Percentiles rank a stretch among this genome's conserved stretches.
These are phyloP conservation scores for Hibiscus tridactylites DNA, from an alignment of 345 rosid species.

Conservation along the genomic window DNA sequence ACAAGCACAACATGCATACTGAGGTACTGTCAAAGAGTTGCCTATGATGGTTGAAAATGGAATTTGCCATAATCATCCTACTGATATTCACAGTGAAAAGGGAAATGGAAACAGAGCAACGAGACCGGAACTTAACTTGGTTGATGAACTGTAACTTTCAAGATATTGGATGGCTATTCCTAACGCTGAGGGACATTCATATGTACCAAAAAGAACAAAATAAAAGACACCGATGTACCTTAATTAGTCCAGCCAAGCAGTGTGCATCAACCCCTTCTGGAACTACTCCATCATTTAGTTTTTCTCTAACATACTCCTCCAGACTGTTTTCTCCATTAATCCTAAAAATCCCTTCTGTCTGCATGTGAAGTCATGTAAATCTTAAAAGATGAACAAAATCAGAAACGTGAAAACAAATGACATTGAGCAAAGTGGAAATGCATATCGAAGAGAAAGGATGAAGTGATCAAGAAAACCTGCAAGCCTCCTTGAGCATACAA, in stretches of 20 bases:
- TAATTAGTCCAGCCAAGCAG: slow-evolving; percentile 77
- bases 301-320: slow-evolving; percentile 79
- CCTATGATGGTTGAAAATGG: neutral
- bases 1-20: neutral
- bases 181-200: too few species aligned
- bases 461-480: slow-evolving; percentile 34
- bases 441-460: neutral
- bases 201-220: too few species aligned
- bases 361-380: neutral
- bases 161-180: too few species aligned
- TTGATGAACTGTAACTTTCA: too few species aligned
- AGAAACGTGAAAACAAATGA: neutral
- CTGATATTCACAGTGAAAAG: neutral
- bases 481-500: slow-evolving; percentile 78
- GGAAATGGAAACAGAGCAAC: neutral
- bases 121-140: too few species aligned
- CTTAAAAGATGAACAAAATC: neutral
- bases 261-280: slow-evolving; percentile 74
- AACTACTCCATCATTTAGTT: slow-evolving; percentile 64
- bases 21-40: neutral
- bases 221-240: slow-evolving; percentile 15
- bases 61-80: neutral
- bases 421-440: neutral
- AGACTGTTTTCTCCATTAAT: slow-evolving; percentile 74
- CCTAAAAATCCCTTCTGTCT: slow-evolving; percentile 94